Percentiles rank a stretch among this genome's conserved stretches.
Conservation (phyloP, 768 basidiomycete genomes). For the Suillus lakei region DNA sequence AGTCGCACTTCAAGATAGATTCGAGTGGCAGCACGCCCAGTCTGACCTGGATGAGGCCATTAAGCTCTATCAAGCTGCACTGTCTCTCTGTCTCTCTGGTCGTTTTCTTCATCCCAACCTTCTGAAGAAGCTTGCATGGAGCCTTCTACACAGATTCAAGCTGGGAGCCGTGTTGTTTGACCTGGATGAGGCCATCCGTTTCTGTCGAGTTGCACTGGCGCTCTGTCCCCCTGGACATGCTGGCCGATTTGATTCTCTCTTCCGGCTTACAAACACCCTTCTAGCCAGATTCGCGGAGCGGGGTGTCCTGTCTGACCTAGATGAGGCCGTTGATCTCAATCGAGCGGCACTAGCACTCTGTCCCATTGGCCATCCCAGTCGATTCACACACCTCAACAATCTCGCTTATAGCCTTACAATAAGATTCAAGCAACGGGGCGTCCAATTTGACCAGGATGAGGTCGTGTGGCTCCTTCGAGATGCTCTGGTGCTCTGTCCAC, state of each 20-base stretch:
- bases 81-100: slow-evolving; percentile 10
- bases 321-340: slow-evolving; percentile 28
- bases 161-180: slow-evolving; percentile 14
- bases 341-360: slow-evolving; percentile 29
- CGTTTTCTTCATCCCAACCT: slow-evolving; percentile 15
- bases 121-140: slow-evolving; percentile 18
- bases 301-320: slow-evolving; percentile 24
- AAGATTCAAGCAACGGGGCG: slow-evolving; percentile 25
- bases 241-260: slow-evolving; percentile 18
- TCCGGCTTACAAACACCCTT: slow-evolving; percentile 19
- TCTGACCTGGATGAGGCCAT: slow-evolving; percentile 19
- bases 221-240: slow-evolving; percentile 25
- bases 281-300: slow-evolving; percentile 21
- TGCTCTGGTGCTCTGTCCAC: slow-evolving; percentile 6
- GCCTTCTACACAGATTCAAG: slow-evolving; percentile 13
- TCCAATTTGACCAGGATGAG: slow-evolving; percentile 30
- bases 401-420: slow-evolving; percentile 27
- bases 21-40: slow-evolving; percentile 4
- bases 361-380: slow-evolving; percentile 17
- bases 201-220: slow-evolving; percentile 20
- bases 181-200: slow-evolving; percentile 20
- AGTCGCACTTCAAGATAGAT: slow-evolving; percentile 16
- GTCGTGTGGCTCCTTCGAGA: slow-evolving; percentile 20
- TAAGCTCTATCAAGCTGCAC: neutral
- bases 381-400: slow-evolving; percentile 12